Conservation (phyloP, 306 rosid species). For the Glycine tomentella region DNA sequence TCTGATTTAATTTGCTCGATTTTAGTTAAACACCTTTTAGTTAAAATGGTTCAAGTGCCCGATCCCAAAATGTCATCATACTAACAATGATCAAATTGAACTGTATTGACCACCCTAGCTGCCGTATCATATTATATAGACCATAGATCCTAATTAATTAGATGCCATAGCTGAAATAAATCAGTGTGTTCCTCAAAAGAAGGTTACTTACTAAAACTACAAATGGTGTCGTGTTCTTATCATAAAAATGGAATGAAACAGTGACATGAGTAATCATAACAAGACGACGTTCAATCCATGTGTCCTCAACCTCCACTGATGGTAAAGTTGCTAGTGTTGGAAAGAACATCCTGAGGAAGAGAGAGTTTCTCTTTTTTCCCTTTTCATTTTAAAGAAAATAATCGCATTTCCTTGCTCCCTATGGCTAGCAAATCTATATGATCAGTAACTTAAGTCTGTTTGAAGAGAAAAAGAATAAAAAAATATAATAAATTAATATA, state of each 20-base stretch:
- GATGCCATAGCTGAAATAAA: not conserved
- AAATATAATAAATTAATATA: too few relatives aligned
- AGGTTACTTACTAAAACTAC: slow-evolving; percentile 12
- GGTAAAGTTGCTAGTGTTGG: slow-evolving; percentile 32
- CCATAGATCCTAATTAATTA: not conserved
- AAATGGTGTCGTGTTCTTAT: slow-evolving; percentile 49
- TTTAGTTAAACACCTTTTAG: too few relatives aligned
- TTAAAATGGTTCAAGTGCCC: too few relatives aligned
- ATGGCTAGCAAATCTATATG: not conserved
- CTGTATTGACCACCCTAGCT: not conserved
- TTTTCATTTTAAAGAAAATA: not conserved
- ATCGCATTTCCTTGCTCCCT: not conserved
- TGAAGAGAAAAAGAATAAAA: too few relatives aligned
- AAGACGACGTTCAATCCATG: slow-evolving; percentile 52
- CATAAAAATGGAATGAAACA: slow-evolving; percentile 47
- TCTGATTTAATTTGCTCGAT: too few relatives aligned
- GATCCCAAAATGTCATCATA: slow-evolving; percentile 1
- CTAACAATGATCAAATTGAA: slow-evolving; percentile 3
- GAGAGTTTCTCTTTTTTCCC: not conserved
- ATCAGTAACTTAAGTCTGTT: not conserved
- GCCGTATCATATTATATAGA: not conserved
- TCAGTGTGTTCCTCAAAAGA: not conserved
- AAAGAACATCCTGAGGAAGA: slow-evolving; percentile 32
- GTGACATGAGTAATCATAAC: slow-evolving; percentile 46
- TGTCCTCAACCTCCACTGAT: slow-evolving; percentile 47